These are phyloP conservation scores for Penicillium rolfsii DNA, from an alignment of 2,329 filamentous ascomycete genomes.

Conservation along the genomic window DNA sequence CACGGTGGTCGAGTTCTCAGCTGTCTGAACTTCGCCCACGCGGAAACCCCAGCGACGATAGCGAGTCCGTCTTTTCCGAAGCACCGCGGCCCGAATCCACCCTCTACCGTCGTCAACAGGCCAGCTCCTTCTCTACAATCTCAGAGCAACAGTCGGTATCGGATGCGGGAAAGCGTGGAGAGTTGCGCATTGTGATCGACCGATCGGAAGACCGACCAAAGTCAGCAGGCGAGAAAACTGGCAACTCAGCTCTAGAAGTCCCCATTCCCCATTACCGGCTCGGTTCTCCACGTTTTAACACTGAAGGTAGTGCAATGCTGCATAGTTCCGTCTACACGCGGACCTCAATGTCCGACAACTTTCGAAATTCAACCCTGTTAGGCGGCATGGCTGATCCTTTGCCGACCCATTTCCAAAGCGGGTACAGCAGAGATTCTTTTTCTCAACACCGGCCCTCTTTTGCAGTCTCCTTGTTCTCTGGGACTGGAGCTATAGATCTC, in stretches of 20 bases:
- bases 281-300: constrained; percentile 78
- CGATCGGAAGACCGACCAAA: constrained; percentile 67
- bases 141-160: constrained; percentile 60
- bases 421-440: constrained; percentile 32
- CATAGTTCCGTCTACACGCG: constrained; percentile 75
- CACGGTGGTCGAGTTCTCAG: constrained; percentile 48
- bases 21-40: constrained; percentile 44
- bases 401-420: constrained; percentile 28
- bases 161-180: constrained; percentile 58
- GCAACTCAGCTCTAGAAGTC: constrained; percentile 67
- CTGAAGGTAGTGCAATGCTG: constrained; percentile 73
- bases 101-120: constrained; percentile 57
- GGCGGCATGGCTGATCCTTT: constrained; percentile 34
- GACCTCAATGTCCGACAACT: constrained; percentile 70
- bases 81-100: constrained; percentile 27
- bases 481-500: constrained; percentile 38
- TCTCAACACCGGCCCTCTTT: constrained; percentile 38
- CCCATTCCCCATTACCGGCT: constrained; percentile 83
- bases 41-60: constrained; percentile 32
- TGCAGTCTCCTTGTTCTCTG: constrained; percentile 43
- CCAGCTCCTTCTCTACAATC: constrained; percentile 76
- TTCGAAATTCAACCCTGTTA: constrained; percentile 65
- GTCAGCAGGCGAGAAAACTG: constrained; percentile 60
- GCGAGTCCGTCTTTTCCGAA: constrained; percentile 28
- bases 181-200: constrained; percentile 80